Percentiles rank a stretch among this genome's conserved stretches.
These are phyloP conservation scores for Cladosporium sp. DNA, from an alignment of 2,329 filamentous ascomycete species.

Conservation along the genomic window DNA sequence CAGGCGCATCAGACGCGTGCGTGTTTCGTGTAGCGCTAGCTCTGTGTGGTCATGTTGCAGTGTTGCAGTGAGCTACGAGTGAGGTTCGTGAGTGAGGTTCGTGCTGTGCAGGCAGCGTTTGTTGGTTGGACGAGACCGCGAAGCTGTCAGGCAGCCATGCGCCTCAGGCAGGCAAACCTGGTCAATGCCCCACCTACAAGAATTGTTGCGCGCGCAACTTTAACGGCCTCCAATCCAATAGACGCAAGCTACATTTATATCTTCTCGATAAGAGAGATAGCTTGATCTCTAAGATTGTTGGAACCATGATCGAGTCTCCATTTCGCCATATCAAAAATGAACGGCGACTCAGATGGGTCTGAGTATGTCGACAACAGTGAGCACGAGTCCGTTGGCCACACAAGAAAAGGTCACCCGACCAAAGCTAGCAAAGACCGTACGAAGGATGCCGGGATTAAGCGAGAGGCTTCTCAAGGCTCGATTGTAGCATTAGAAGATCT, in stretches of 20 bases:
- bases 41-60: background rate
- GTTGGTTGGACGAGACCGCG: too few species aligned
- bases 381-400: background rate
- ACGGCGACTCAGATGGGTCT: slow-evolving; percentile 3
- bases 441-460: background rate
- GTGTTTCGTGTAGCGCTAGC: background rate
- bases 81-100: too few species aligned
- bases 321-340: background rate
- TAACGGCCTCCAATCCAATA: too few species aligned
- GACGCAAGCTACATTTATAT: too few species aligned
- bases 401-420: background rate
- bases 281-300: background rate
- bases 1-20: background rate
- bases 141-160: too few species aligned
- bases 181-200: too few species aligned
- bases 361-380: slow-evolving; percentile 1
- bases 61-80: background rate
- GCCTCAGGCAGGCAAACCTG: too few species aligned
- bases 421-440: background rate
- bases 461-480: background rate
- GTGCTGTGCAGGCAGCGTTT: too few species aligned
- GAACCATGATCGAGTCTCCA: background rate
- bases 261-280: too few species aligned
- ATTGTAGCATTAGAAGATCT: background rate
- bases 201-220: too few species aligned